These are phyloP conservation scores for Solanum ahanhuiri DNA, from an alignment of 257 asterid genomes.

Conservation along the genomic window DNA sequence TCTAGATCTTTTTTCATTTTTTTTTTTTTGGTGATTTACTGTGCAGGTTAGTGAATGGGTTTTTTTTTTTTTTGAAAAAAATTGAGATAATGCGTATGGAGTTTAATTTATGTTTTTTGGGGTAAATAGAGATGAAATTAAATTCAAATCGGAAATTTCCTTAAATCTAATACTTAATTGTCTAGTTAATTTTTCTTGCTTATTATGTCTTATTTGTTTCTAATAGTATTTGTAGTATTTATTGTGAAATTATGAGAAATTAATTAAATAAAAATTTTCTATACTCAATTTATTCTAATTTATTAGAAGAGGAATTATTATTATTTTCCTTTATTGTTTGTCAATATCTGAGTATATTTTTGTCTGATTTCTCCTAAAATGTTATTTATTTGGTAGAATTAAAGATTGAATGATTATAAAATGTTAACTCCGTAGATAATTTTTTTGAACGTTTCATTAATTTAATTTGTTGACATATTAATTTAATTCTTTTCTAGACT, in stretches of 20 bases:
- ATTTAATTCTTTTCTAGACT: background rate
- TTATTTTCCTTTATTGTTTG: background rate
- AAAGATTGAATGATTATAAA: background rate
- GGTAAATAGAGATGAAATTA: background rate
- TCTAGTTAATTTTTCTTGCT: background rate
- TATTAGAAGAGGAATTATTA: background rate
- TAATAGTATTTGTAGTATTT: background rate
- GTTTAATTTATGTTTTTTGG: background rate
- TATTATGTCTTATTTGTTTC: background rate
- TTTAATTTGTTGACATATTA: background rate
- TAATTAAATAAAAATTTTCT: background rate
- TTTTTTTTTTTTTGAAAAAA: too few species aligned
- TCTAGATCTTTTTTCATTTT: background rate
- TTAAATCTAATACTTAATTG: background rate
- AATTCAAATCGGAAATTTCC: background rate
- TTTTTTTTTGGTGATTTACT: background rate
- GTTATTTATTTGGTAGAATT: background rate
- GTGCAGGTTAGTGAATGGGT: background rate
- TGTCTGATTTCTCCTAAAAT: background rate
- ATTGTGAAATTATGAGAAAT: background rate
- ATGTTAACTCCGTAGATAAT: background rate
- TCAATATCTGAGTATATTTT: background rate
- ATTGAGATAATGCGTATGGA: background rate
- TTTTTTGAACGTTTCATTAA: background rate
- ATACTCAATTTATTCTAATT: background rate